Percentiles rank a stretch among this genome's conserved stretches.
phyloP scores from a whole-genome alignment of 2,329 filamentous ascomycete species.

The Apiospora hydei region DNA sequence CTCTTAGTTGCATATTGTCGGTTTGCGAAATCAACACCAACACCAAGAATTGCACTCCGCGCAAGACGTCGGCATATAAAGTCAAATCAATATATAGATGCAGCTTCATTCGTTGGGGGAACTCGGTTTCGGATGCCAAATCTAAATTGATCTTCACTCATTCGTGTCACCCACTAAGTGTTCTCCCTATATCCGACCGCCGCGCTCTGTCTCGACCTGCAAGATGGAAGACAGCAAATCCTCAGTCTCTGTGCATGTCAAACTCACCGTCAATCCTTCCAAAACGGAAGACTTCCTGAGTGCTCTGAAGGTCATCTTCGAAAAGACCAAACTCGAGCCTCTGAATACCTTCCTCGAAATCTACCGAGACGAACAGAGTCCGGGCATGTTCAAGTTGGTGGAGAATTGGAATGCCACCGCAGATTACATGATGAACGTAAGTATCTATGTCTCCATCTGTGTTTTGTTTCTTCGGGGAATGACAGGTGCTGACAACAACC shows the following conservation, averaged over 20 bases:
- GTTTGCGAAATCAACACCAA: too few relatives aligned
- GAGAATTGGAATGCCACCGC: slow-evolving; percentile 23
- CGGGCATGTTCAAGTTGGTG: slow-evolving; percentile 23
- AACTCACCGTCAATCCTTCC: background rate
- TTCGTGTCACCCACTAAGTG: too few relatives aligned
- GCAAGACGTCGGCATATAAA: too few relatives aligned
- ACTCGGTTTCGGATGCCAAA: too few relatives aligned
- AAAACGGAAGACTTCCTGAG: background rate
- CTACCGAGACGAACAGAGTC: background rate
- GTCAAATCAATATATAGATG: too few relatives aligned
- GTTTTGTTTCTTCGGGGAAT: background rate
- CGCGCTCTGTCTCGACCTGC: too few relatives aligned
- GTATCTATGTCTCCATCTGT: background rate
- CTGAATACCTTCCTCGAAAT: slow-evolving; percentile 23
- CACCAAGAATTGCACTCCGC: too few relatives aligned
- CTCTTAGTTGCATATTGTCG: too few relatives aligned
- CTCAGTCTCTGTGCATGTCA: slow-evolving; percentile 20
- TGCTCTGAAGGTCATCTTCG: background rate
- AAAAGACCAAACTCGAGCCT: background rate
- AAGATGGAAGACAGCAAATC: background rate
- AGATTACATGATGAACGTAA: slow-evolving; percentile 24
- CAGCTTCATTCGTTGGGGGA: too few relatives aligned
- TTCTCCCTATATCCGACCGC: too few relatives aligned
- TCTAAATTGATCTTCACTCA: too few relatives aligned
- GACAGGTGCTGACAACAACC: too few relatives aligned